Percentiles rank a stretch among this genome's conserved stretches.
phyloP scores from a whole-genome alignment of 2,329 filamentous ascomycete genomes.

The Fusarium secorum region DNA sequence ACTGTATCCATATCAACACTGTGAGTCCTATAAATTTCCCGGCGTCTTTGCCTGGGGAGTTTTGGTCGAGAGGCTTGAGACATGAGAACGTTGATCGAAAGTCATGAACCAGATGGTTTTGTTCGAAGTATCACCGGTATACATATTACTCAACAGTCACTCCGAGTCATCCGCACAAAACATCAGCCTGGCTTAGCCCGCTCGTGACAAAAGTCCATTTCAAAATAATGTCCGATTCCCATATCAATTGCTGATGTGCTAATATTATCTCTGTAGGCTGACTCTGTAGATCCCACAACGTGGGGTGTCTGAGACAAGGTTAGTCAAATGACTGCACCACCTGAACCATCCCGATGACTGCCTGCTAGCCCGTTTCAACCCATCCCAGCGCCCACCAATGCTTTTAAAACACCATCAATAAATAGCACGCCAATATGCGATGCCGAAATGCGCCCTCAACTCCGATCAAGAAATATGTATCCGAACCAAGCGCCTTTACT shows the following conservation, averaged over 20 bases:
- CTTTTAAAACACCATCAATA: background rate
- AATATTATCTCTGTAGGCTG: conserved; percentile 14
- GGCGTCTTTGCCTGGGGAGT: conserved; percentile 14
- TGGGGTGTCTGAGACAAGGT: conserved; percentile 31
- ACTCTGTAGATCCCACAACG: conserved; percentile 5
- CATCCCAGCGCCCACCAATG: background rate
- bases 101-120: background rate
- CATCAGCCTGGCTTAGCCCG: conserved; percentile 20
- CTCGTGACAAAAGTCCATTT: conserved; percentile 26
- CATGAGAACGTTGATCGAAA: conserved; percentile 9
- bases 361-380: background rate
- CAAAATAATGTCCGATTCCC: background rate
- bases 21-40: conserved; percentile 15
- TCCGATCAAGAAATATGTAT: conserved; percentile 1
- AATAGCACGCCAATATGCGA: background rate
- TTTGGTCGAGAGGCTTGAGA: conserved; percentile 25
- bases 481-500: background rate
- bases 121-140: background rate
- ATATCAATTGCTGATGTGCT: conserved; percentile 9
- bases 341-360: conserved; percentile 24
- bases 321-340: conserved; percentile 33
- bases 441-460: background rate
- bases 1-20: conserved; percentile 29
- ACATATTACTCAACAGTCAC: conserved; percentile 14
- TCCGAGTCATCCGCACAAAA: conserved; percentile 13